Conservation (phyloP, 306 rosid species). For the Vigna mungo region DNA sequence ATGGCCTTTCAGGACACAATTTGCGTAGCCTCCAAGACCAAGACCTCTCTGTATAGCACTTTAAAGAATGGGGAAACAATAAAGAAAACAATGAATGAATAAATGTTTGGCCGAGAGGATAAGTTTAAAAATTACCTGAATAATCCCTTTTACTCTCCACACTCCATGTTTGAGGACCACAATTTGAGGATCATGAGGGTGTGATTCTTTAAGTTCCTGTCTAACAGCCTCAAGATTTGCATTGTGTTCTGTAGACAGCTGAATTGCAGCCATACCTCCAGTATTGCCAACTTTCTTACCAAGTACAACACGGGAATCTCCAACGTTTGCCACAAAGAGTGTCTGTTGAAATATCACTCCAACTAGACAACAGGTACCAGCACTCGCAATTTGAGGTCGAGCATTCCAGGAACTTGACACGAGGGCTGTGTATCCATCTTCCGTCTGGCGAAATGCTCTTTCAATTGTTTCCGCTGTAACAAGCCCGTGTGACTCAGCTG, state of each 20-base stretch:
- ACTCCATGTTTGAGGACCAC: slow-evolving; percentile 78
- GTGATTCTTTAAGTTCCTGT: slow-evolving; percentile 65
- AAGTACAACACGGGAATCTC: slow-evolving; percentile 86
- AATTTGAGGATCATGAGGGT: slow-evolving; percentile 77
- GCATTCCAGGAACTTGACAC: slow-evolving; percentile 68
- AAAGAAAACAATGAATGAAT: slow-evolving; percentile 6
- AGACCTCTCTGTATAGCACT: slow-evolving; percentile 22
- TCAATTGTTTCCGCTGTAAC: slow-evolving; percentile 64
- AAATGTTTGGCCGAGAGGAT: background rate
- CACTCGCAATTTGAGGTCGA: slow-evolving; percentile 66
- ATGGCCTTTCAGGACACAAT: background rate
- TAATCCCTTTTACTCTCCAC: slow-evolving; percentile 90
- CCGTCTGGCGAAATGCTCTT: slow-evolving; percentile 66
- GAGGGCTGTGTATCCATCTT: slow-evolving; percentile 68
- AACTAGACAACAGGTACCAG: slow-evolving; percentile 81
- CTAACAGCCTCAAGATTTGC: slow-evolving; percentile 73
- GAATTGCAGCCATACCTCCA: slow-evolving; percentile 74
- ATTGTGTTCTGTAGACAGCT: slow-evolving; percentile 80
- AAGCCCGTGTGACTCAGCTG: slow-evolving; percentile 60
- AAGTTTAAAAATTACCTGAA: slow-evolving; percentile 61
- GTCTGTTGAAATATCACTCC: slow-evolving; percentile 79
- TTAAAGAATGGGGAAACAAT: slow-evolving; percentile 5
- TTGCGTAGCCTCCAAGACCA: slow-evolving; percentile 19
- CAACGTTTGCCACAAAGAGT: slow-evolving; percentile 73
- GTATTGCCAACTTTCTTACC: slow-evolving; percentile 80